A percentile compares a stretch with the other conserved stretches of the same genome.
Conservation (phyloP, 2,329 filamentous ascomycete species). For the Fusarium neocosmosporiellum region DNA sequence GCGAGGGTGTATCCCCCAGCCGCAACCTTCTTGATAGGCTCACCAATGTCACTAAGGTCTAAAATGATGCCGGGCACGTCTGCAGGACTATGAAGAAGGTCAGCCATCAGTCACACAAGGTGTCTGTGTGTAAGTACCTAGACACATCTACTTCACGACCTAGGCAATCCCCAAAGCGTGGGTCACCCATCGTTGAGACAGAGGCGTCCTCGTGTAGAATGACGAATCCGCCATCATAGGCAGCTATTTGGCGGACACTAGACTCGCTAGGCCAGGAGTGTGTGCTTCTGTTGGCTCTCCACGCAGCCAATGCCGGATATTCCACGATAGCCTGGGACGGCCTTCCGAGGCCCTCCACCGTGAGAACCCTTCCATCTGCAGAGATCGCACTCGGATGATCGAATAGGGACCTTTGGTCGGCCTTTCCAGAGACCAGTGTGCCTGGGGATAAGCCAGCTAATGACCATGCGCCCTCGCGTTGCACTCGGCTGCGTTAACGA, state of each 20-base stretch:
- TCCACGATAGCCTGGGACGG: conserved; percentile 24
- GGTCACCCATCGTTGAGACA: conserved; percentile 68
- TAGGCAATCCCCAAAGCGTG: conserved; percentile 66
- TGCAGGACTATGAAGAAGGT: conserved; percentile 54
- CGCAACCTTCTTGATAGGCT: conserved; percentile 64
- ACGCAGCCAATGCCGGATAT: conserved; percentile 38
- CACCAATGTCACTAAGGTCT: conserved; percentile 62
- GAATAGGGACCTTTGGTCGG: background rate
- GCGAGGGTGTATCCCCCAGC: conserved; percentile 68
- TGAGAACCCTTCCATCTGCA: conserved; percentile 27
- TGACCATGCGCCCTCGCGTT: conserved; percentile 19
- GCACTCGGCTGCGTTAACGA: conserved; percentile 28
- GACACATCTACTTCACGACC: conserved; percentile 59
- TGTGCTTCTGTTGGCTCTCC: conserved; percentile 9
- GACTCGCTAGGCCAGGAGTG: conserved; percentile 39
- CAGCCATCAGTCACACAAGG: conserved; percentile 3
- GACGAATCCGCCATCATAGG: conserved; percentile 63
- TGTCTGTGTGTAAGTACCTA: conserved; percentile 41
- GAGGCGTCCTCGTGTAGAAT: conserved; percentile 56
- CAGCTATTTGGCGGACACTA: conserved; percentile 54
- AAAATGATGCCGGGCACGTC: conserved; percentile 57
- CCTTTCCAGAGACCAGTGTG: conserved; percentile 31
- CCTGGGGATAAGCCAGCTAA: background rate
- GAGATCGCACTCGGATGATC: conserved; percentile 26
- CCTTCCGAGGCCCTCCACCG: background rate